phyloP scores from a whole-genome alignment of 805 yeast species.

The Wickerhamiella siamensis region DNA sequence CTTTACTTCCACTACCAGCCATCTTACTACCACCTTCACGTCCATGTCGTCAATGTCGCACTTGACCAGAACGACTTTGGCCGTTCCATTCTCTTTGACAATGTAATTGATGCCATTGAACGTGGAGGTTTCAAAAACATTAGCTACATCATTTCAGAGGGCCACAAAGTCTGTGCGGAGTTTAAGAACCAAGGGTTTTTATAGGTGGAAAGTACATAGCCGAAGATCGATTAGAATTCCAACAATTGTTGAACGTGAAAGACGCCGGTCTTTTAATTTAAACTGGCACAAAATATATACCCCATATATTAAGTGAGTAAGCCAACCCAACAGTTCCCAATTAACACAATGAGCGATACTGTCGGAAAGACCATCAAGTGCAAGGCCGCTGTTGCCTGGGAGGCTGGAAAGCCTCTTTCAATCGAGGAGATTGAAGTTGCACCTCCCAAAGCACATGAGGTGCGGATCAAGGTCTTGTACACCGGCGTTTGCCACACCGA shows the following conservation, averaged over 20 bases:
- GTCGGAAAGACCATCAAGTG: slow-evolving; percentile 43
- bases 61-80: slow-evolving; percentile 66
- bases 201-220: not conserved
- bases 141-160: slow-evolving; percentile 58
- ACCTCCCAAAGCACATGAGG: slow-evolving; percentile 96
- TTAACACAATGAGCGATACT: slow-evolving; percentile 4
- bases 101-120: slow-evolving; percentile 57
- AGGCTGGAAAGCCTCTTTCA: slow-evolving; percentile 58
- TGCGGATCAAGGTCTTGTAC: slow-evolving; percentile 70
- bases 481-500: slow-evolving; percentile 97
- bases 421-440: slow-evolving; percentile 81
- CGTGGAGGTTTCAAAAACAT: slow-evolving; percentile 48
- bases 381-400: slow-evolving; percentile 97
- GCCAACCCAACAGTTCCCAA: no score
- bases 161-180: slow-evolving; percentile 28
- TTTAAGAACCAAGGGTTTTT: not conserved
- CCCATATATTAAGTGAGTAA: no score
- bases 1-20: slow-evolving; percentile 86
- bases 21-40: slow-evolving; percentile 87
- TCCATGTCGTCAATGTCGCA: slow-evolving; percentile 67
- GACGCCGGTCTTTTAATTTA: no score
- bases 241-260: not conserved
- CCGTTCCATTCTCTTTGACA: slow-evolving; percentile 68
- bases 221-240: not conserved
- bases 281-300: no score